phyloP scores from a whole-genome alignment of 2,329 filamentous ascomycete genomes.

The Akanthomyces lecanii region DNA sequence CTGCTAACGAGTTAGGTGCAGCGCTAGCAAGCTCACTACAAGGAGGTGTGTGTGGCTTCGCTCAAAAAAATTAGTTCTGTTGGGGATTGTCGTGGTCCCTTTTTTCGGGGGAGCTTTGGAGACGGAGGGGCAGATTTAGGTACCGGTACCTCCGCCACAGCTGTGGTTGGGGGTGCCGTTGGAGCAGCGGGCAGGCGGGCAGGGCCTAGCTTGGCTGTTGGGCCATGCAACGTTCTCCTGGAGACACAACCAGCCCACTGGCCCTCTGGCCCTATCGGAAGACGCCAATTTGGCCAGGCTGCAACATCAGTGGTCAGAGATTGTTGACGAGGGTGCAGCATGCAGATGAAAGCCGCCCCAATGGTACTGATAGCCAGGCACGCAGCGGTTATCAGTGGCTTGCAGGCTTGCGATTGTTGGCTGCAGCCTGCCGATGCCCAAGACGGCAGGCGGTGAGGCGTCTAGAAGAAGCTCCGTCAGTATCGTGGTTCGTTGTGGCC shows the following conservation, averaged over 20 bases:
- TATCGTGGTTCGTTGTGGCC: not conserved
- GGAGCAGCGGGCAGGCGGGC: not conserved
- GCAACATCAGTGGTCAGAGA: slow-evolving; percentile 9
- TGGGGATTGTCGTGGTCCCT: slow-evolving; percentile 33
- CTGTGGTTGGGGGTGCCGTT: not conserved
- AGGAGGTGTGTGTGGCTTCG: not conserved
- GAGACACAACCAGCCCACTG: too few species aligned
- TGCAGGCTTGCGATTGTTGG: not conserved
- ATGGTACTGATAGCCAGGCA: not conserved
- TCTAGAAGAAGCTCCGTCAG: slow-evolving; percentile 7
- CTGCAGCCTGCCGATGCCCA: not conserved
- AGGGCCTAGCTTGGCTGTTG: slow-evolving; percentile 1
- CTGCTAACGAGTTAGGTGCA: not conserved
- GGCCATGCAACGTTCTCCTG: slow-evolving; percentile 14
- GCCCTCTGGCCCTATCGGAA: slow-evolving; percentile 1
- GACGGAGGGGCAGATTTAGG: slow-evolving; percentile 23
- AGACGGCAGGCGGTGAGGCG: slow-evolving; percentile 8
- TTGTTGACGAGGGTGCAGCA: slow-evolving; percentile 22
- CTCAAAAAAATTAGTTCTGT: slow-evolving; percentile 37
- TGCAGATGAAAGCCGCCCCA: slow-evolving; percentile 8
- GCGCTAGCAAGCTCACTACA: not conserved
- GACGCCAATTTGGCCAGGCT: slow-evolving; percentile 2
- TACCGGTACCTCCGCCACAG: slow-evolving; percentile 9
- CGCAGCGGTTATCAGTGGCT: not conserved
- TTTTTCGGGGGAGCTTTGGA: slow-evolving; percentile 18